Percentiles rank a stretch among this genome's conserved stretches.
phyloP scores from a whole-genome alignment of 306 rosid species.

The Castanea mollissima region DNA sequence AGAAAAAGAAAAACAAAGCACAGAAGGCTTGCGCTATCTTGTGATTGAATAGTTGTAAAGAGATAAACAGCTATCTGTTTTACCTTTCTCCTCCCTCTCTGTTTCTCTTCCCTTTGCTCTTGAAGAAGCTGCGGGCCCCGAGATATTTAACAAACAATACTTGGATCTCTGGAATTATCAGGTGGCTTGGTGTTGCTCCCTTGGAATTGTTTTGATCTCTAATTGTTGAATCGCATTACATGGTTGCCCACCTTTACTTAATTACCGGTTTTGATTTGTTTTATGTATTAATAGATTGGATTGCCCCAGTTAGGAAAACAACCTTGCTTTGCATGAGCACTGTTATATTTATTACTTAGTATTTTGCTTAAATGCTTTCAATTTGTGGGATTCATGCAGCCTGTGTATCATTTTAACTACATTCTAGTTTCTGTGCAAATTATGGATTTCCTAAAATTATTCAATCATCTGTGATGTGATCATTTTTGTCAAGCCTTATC shows the following conservation, averaged over 20 bases:
- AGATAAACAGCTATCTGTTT: constrained; percentile 48
- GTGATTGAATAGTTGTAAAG: constrained; percentile 62
- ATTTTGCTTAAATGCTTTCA: constrained; percentile 23
- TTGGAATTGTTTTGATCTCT: constrained; percentile 59
- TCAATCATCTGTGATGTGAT: neutral
- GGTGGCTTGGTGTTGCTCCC: constrained; percentile 53
- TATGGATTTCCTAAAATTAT: neutral
- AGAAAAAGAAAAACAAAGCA: constrained; percentile 92
- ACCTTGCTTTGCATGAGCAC: constrained; percentile 41
- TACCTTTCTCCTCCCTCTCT: constrained; percentile 24
- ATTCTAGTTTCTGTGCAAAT: neutral
- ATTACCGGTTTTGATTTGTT: constrained; percentile 32
- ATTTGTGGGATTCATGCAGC: neutral
- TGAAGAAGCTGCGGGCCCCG: constrained; percentile 65
- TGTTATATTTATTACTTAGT: constrained; percentile 30
- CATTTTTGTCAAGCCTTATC: neutral
- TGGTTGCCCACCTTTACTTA: constrained; percentile 43
- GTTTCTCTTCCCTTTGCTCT: constrained; percentile 31
- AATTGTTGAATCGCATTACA: constrained; percentile 49
- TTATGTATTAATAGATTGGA: constrained; percentile 53
- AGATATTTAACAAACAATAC: constrained; percentile 44
- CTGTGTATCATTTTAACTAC: neutral
- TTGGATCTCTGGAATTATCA: constrained; percentile 56
- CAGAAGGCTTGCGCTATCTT: constrained; percentile 97
- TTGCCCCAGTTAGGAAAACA: constrained; percentile 54